Base-by-base conservation (phyloP, 257 asterid species). In the Ilex asprella region DNA sequence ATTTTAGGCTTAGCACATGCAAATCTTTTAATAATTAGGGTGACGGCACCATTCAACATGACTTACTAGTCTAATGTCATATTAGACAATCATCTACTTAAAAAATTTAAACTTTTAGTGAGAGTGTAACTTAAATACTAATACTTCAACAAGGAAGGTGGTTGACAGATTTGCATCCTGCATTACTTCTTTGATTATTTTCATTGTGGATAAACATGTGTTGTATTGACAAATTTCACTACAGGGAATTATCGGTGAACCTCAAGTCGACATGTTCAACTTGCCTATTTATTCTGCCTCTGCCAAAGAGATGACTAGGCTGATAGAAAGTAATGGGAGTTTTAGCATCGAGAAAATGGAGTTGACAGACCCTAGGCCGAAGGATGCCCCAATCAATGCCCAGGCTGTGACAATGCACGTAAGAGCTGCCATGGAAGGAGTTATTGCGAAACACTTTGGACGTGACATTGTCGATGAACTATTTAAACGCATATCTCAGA, bases 231-330 rank as follows among this genome's bases (percentile, higher is more conserved):
- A 10, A 2, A 12, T 7, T 27, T 11, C 39, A 8, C 8, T 62
- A 62, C 72, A 82, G 88, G 88, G 84, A 70, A 59, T 41, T 53
- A 0, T 77, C 2, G 50, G 63, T 30, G 75, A 78, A 64, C 75
- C 73, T 47, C 65, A 66, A 73, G 78, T 80, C 0, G 79, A 79
- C 59, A 52, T 86, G 8, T 82, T 80, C 78, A 79, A 85, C 70
- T 67, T 85, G 47, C 89, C 86, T 10, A 31, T 71, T 50, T 82
- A 79, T 57, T 74, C 69, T 12, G 58, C 84, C 49, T 67, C 62
- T 61, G 74, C 75, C 39, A 56, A 74, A 60, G 86, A 85, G 41
- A 53, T 85, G 55, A 62, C 72, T 70, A 61, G 32, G 9, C 56
- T 74, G 61, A 67, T 82, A 16, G 70, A 65, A 60, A 68, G 32